Evolutionary conservation across 352 stramenopile genomes (phyloP).

Genomic region (Globisporangium paddicum): DNA sequence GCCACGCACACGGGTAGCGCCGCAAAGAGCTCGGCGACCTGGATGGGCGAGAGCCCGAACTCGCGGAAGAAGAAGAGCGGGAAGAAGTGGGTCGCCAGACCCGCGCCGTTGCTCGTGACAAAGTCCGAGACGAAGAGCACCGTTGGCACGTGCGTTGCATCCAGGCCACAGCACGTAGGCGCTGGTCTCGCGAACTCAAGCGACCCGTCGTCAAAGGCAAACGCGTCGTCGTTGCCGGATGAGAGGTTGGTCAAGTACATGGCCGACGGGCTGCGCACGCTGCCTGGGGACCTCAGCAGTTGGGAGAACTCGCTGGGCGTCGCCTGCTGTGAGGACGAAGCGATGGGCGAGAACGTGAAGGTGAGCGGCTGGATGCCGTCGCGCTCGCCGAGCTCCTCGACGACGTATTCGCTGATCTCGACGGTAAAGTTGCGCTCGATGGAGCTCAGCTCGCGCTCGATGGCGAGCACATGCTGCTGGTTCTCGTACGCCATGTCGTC

Average conservation of each 20-base stretch:
- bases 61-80: constrained; percentile 65
- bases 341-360: constrained; percentile 14
- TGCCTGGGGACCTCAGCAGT: constrained; percentile 17
- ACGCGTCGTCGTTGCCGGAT: constrained; percentile 10
- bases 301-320: constrained; percentile 30
- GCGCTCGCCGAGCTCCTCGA: constrained; percentile 12
- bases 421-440: constrained; percentile 61
- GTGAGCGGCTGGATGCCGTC: constrained; percentile 3
- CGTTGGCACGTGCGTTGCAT: constrained; percentile 44
- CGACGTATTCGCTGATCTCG: constrained; percentile 38
- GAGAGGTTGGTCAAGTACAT: constrained; percentile 17
- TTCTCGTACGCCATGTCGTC: constrained; percentile 77
- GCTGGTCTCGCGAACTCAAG: neutral
- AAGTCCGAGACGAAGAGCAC: constrained; percentile 67
- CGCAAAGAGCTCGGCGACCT: constrained; percentile 54
- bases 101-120: constrained; percentile 57
- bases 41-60: constrained; percentile 42
- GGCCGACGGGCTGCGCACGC: neutral
- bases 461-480: constrained; percentile 35
- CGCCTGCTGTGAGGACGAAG: constrained; percentile 6
- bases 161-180: constrained; percentile 25
- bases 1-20: constrained; percentile 44
- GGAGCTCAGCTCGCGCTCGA: constrained; percentile 58
- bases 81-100: constrained; percentile 56
- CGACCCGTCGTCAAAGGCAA: constrained; percentile 16